Conservation (phyloP, 345 rosid species). For the Noccaea bulbosa region DNA sequence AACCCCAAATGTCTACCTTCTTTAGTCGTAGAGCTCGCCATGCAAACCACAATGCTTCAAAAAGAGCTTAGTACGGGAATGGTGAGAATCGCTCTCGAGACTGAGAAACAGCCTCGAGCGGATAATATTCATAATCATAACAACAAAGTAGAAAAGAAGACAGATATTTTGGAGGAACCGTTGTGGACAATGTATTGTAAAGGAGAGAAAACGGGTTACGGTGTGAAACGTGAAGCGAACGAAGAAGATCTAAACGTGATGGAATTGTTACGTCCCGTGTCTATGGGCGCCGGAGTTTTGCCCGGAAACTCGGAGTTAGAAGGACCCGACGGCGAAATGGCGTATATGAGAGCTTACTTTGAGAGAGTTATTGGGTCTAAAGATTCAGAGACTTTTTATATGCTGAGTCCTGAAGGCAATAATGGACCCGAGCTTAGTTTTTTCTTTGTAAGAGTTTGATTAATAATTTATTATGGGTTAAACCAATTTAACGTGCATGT, state of each 20-base stretch:
- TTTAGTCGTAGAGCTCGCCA: conserved; percentile 50
- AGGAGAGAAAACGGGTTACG: conserved; percentile 58
- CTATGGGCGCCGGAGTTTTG: conserved; percentile 64
- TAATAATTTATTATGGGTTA: not conserved
- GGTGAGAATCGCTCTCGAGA: conserved; percentile 55
- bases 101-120: conserved; percentile 45
- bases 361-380: conserved; percentile 64
- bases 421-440: conserved; percentile 66
- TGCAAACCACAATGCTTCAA: conserved; percentile 47
- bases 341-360: conserved; percentile 65
- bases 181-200: conserved; percentile 48
- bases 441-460: conserved; percentile 55
- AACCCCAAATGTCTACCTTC: conserved; percentile 49
- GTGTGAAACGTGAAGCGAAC: conserved; percentile 51
- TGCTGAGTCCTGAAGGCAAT: conserved; percentile 63
- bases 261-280: conserved; percentile 55
- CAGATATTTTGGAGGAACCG: conserved; percentile 40
- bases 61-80: conserved; percentile 51
- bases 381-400: conserved; percentile 65
- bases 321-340: conserved; percentile 51
- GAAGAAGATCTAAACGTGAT: conserved; percentile 52
- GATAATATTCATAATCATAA: conserved; percentile 13
- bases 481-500: conserved; percentile 19
- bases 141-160: conserved; percentile 30
- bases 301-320: conserved; percentile 45